Base-by-base conservation (phyloP, 2,329 filamentous ascomycete genomes). In the Ascomycota sp. region DNA sequence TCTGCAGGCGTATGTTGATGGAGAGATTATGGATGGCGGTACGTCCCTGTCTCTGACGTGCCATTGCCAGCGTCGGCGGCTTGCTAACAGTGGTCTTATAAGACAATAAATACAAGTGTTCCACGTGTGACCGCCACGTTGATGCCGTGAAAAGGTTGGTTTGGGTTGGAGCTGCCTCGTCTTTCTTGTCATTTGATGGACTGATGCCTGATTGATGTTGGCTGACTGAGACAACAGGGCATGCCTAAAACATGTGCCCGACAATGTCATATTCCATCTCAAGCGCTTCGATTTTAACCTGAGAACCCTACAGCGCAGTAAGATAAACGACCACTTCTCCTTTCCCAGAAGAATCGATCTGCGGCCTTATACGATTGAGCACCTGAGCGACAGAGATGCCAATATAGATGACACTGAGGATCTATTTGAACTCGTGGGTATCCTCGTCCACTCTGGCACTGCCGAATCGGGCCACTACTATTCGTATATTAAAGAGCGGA, bases 101-200 rank as follows among this genome's bases (percentile, higher is more conserved):
- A 76, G 83, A 92, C 46, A 95, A 98, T 59, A 93, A 92, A 56
- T 98, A 95, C 61, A 92, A 91, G 42, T 98, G 89, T 55, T 84
- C 83, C 25, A 77, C 72, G 5, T 98, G 89, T 50, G 79, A 82
- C 39, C 70, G 71, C 9, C 78, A 89, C 44, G 89, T 98, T 11
- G 78, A 93, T 53, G 89, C 89, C 13, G 81, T 95, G 42, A 93
- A 92, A 53, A 70, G 77, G 71, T 75, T 53, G 44, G 49, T 13
- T 29, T 34, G n/a, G n/a, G n/a, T n/a, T n/a, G n/a, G n/a, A n/a
- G n/a, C n/a, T n/a, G n/a, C n/a, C n/a, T n/a, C n/a, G n/a, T n/a
- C n/a, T n/a, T n/a, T n/a, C n/a, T n/a, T n/a, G n/a, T n/a, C n/a
- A n/a, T n/a, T n/a, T n/a, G n/a, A n/a, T n/a, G n/a, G n/a, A n/a